phyloP scores from a whole-genome alignment of 768 basidiomycete species.

The Phaffia tasmanica region DNA sequence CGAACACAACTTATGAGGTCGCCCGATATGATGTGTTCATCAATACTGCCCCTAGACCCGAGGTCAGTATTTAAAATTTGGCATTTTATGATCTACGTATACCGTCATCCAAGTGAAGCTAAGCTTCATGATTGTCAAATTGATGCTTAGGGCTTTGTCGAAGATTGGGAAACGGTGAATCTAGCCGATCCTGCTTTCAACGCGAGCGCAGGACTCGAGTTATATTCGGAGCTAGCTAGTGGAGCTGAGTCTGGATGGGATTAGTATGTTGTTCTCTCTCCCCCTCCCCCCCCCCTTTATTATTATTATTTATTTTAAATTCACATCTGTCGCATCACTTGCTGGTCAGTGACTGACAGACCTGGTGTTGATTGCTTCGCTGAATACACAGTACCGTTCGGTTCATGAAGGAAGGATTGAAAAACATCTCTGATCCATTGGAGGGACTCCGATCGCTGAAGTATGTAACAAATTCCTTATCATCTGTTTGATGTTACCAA shows the following conservation, averaged over 20 bases:
- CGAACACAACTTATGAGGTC: conserved; percentile 51
- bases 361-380: not conserved
- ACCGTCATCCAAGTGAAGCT: no score
- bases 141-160: conserved; percentile 32
- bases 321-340: conserved; percentile 31
- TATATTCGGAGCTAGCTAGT: conserved; percentile 80
- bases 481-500: not conserved
- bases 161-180: conserved; percentile 70
- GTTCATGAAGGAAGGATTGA: conserved; percentile 10
- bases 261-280: conserved; percentile 38
- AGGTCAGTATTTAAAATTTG: conserved; percentile 40
- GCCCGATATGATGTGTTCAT: conserved; percentile 59
- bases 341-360: not conserved
- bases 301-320: no score
- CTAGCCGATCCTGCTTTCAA: conserved; percentile 48
- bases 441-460: conserved; percentile 13
- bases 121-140: no score
- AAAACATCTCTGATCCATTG: conserved; percentile 21
- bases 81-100: no score
- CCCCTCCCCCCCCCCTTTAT: no score
- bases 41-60: conserved; percentile 79
- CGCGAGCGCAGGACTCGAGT: conserved; percentile 47
- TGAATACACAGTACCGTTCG: not conserved
- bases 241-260: conserved; percentile 69
- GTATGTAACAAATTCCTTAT: not conserved